Evolutionary conservation across 768 basidiomycete species (phyloP).

Genomic region (Dioszegia aurantiaca): DNA sequence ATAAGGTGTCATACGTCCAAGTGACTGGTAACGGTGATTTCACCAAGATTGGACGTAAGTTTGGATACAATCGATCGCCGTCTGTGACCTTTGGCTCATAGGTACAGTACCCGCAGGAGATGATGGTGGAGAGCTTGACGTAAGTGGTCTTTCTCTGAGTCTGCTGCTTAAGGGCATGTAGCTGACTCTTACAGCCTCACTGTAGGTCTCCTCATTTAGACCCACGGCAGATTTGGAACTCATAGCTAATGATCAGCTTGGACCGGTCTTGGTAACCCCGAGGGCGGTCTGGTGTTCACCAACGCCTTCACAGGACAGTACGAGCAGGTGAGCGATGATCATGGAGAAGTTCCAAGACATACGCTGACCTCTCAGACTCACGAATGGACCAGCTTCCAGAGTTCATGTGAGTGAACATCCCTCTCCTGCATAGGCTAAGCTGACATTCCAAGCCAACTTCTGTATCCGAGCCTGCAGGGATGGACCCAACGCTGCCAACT

Average conservation of each 20-base stretch:
- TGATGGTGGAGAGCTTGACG: conserved; percentile 55
- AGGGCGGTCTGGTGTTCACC: conserved; percentile 55
- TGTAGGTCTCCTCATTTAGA: conserved; percentile 16
- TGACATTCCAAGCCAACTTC: conserved; percentile 23
- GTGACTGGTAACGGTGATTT: conserved; percentile 43
- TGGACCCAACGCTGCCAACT: conserved; percentile 48
- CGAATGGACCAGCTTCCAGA: conserved; percentile 50
- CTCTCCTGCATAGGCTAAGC: background rate
- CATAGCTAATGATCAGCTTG: conserved; percentile 25
- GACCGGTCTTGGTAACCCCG: conserved; percentile 54
- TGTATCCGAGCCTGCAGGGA: conserved; percentile 48
- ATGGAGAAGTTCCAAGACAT: no score
- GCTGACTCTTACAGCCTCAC: conserved; percentile 25
- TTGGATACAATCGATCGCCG: background rate
- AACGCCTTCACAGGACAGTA: conserved; percentile 52
- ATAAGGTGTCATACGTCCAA: conserved; percentile 55
- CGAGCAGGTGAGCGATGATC: conserved; percentile 18
- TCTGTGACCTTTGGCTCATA: conserved; percentile 21
- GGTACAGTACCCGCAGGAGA: conserved; percentile 53
- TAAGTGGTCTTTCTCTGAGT: conserved; percentile 19
- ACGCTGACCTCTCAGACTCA: conserved; percentile 43
- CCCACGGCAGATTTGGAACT: no score
- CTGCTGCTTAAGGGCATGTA: background rate
- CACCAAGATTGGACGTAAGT: conserved; percentile 25
- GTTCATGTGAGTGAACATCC: conserved; percentile 10